Conservation (phyloP, 129 eudicot species). For the Kitagawia praeruptora region DNA sequence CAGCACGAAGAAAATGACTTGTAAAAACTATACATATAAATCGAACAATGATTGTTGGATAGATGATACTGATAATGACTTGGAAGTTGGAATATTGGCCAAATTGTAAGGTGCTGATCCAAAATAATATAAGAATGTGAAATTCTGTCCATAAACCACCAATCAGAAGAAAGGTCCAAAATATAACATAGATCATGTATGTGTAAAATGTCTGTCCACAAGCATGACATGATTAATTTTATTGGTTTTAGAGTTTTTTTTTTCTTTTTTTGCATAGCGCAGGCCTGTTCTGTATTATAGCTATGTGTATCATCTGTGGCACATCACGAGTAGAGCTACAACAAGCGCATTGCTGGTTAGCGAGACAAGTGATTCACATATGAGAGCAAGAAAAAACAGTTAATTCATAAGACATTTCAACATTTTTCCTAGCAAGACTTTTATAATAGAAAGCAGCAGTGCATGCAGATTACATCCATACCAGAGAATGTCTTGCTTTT, state of each 20-base stretch:
- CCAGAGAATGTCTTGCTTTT: conserved; percentile 10
- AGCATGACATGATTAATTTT: no score
- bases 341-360: no score
- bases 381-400: neutral
- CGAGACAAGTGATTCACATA: neutral
- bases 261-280: neutral
- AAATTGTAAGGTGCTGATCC: neutral
- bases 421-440: neutral
- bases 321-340: no score
- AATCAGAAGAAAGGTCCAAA: neutral
- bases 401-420: neutral
- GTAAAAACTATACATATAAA: neutral
- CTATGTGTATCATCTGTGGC: no score
- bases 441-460: neutral
- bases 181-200: neutral
- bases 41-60: neutral
- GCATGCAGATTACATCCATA: conserved; percentile 17
- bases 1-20: neutral
- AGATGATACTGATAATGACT: conserved; percentile 3
- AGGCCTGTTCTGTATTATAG: neutral
- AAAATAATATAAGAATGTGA: neutral
- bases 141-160: neutral
- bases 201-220: neutral
- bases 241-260: no score
- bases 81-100: neutral